Conservation (phyloP, 179 eudicot genomes). For the Amaranthus tricolor region DNA sequence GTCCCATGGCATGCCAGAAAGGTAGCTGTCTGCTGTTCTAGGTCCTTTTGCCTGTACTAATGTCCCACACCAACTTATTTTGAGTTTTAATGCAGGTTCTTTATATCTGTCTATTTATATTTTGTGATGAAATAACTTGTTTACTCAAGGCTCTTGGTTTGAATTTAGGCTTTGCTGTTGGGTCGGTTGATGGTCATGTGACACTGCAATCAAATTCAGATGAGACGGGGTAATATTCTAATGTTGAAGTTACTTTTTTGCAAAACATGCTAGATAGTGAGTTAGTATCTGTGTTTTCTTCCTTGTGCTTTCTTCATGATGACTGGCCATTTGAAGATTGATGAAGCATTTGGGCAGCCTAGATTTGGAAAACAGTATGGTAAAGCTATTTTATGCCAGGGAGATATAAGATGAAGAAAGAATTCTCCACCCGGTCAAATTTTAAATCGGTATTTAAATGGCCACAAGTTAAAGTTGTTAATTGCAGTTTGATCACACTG, state of each 20-base stretch:
- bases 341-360: background rate
- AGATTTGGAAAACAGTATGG: background rate
- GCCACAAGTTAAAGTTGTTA: background rate
- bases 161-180: constrained; percentile 55
- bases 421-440: background rate
- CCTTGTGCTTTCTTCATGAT: background rate
- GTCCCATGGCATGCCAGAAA: constrained; percentile 47
- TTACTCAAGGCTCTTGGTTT: constrained; percentile 1
- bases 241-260: constrained; percentile 5
- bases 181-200: constrained; percentile 82
- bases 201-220: constrained; percentile 52
- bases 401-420: background rate
- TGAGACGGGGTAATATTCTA: constrained; percentile 54
- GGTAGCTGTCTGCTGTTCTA: constrained; percentile 37
- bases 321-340: background rate
- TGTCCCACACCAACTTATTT: background rate
- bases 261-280: background rate
- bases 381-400: background rate
- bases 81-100: background rate
- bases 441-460: background rate
- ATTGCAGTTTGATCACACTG: background rate
- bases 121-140: background rate
- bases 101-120: constrained; percentile 7
- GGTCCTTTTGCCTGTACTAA: background rate
- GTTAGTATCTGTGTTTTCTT: background rate